Percentiles rank a stretch among this genome's conserved stretches.
Evolutionary conservation across 2,329 filamentous ascomycete species (phyloP).

Genomic region (Aureobasidium zeae): DNA sequence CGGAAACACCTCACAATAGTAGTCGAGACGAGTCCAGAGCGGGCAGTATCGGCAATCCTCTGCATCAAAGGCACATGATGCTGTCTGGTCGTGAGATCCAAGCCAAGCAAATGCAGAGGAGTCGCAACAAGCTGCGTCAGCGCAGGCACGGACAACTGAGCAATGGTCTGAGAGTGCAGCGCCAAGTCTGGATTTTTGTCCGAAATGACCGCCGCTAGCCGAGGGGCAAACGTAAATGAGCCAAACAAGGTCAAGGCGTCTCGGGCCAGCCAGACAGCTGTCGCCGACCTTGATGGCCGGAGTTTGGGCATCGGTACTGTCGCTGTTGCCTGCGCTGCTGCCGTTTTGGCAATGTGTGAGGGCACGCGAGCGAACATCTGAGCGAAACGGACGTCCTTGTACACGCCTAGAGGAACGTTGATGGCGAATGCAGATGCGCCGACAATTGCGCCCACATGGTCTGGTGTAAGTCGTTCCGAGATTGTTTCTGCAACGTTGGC

Average conservation of each 20-base stretch:
- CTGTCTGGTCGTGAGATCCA: slow-evolving; percentile 22
- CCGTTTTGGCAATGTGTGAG: slow-evolving; percentile 7
- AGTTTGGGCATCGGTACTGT: slow-evolving; percentile 13
- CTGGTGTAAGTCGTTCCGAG: slow-evolving; percentile 18
- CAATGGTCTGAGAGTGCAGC: slow-evolving; percentile 19
- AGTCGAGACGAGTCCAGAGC: slow-evolving; percentile 19
- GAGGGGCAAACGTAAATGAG: slow-evolving; percentile 25
- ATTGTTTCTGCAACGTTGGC: slow-evolving; percentile 23
- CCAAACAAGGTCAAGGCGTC: slow-evolving; percentile 27
- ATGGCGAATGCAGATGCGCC: slow-evolving; percentile 24
- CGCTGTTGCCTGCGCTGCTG: slow-evolving; percentile 3
- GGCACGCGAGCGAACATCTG: slow-evolving; percentile 21
- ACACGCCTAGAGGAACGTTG: slow-evolving; percentile 25
- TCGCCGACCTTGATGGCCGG: slow-evolving; percentile 17
- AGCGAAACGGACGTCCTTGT: slow-evolving; percentile 27
- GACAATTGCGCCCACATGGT: slow-evolving; percentile 18
- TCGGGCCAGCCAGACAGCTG: slow-evolving; percentile 24
- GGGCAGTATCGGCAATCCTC: slow-evolving; percentile 18
- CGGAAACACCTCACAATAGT: slow-evolving; percentile 25
- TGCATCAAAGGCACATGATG: slow-evolving; percentile 5
- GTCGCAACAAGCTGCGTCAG: slow-evolving; percentile 26
- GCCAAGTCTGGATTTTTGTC: slow-evolving; percentile 19
- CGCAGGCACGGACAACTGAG: slow-evolving; percentile 25
- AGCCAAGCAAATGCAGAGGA: slow-evolving; percentile 24
- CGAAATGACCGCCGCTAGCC: slow-evolving; percentile 21